Evolutionary conservation across 2,329 filamentous ascomycete genomes (phyloP).

Genomic region (Fusarium virguliforme): DNA sequence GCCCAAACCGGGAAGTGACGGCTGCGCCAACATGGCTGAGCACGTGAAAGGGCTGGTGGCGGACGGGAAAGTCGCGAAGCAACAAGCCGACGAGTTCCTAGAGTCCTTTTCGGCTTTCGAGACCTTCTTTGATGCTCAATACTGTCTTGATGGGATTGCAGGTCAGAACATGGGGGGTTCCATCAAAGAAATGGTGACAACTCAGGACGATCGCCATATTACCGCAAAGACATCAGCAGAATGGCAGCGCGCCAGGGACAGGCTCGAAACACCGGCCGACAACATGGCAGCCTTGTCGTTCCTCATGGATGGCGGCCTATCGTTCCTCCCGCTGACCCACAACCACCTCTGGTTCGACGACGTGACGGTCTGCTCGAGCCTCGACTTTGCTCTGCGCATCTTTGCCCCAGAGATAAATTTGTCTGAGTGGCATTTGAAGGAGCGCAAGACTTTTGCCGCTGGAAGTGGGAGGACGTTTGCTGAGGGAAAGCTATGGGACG

Average conservation of each 20-base stretch:
- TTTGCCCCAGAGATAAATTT: conserved; percentile 59
- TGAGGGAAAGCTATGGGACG: conserved; percentile 64
- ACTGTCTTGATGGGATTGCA: conserved; percentile 59
- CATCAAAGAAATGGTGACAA: conserved; percentile 60
- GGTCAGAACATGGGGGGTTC: conserved; percentile 62
- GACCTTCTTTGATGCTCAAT: conserved; percentile 56
- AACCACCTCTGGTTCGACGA: conserved; percentile 62
- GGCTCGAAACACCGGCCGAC: conserved; percentile 49
- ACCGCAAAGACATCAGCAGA: conserved; percentile 60
- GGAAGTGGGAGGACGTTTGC: conserved; percentile 62
- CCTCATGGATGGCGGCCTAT: conserved; percentile 61
- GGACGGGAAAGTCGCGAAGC: conserved; percentile 47
- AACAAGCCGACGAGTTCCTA: conserved; percentile 44
- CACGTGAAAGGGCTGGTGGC: conserved; percentile 37
- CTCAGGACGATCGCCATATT: conserved; percentile 51
- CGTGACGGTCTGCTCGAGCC: conserved; percentile 60
- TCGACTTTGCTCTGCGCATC: conserved; percentile 67
- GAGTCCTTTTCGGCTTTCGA: conserved; percentile 53
- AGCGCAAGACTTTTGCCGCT: conserved; percentile 58
- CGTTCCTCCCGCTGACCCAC: conserved; percentile 63
- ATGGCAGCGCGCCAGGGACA: conserved; percentile 56
- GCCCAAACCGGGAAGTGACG: conserved; percentile 40
- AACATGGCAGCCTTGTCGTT: conserved; percentile 61
- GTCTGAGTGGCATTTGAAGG: conserved; percentile 61
- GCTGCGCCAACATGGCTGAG: conserved; percentile 40